Percentiles rank a stretch among this genome's conserved stretches.
phyloP scores from a whole-genome alignment of 257 asterid genomes.

The Plantago ovata region DNA sequence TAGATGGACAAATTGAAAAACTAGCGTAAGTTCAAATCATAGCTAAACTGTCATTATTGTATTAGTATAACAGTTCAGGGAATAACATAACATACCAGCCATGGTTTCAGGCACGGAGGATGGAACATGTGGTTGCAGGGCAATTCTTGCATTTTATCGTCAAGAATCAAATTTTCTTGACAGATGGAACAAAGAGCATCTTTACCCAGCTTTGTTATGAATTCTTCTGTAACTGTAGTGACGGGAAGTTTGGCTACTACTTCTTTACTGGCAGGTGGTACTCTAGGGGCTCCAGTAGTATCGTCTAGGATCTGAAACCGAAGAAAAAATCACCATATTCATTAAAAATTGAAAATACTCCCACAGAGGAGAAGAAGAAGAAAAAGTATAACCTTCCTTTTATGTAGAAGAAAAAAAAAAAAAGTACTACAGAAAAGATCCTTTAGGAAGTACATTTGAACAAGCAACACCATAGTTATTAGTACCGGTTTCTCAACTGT shows the following conservation, averaged over 20 bases:
- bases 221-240: conserved; percentile 50
- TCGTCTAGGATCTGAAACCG: conserved; percentile 46
- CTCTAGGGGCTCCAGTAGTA: conserved; percentile 69
- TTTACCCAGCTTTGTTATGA: conserved; percentile 58
- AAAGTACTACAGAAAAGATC: too few relatives aligned
- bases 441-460: too few relatives aligned
- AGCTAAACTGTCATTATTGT: not conserved
- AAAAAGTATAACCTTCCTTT: too few relatives aligned
- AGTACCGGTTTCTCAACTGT: too few relatives aligned
- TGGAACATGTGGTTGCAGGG: conserved; percentile 95
- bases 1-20: not conserved
- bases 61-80: not conserved
- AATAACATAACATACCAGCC: conserved; percentile 66
- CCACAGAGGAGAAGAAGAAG: too few relatives aligned
- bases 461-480: not conserved
- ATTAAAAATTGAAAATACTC: too few relatives aligned
- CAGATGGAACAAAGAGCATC: conserved; percentile 89
- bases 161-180: conserved; percentile 63
- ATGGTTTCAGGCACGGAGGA: conserved; percentile 97
- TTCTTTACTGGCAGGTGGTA: conserved; percentile 93
- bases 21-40: not conserved
- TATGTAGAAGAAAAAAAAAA: too few relatives aligned
- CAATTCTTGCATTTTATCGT: conserved; percentile 84
- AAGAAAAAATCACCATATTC: conserved; percentile 18
- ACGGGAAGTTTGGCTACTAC: conserved; percentile 94